A percentile compares a stretch with the other conserved stretches of the same genome.
Evolutionary conservation across 805 yeast genomes (phyloP).

Genomic region (Pichia membranifaciens): DNA sequence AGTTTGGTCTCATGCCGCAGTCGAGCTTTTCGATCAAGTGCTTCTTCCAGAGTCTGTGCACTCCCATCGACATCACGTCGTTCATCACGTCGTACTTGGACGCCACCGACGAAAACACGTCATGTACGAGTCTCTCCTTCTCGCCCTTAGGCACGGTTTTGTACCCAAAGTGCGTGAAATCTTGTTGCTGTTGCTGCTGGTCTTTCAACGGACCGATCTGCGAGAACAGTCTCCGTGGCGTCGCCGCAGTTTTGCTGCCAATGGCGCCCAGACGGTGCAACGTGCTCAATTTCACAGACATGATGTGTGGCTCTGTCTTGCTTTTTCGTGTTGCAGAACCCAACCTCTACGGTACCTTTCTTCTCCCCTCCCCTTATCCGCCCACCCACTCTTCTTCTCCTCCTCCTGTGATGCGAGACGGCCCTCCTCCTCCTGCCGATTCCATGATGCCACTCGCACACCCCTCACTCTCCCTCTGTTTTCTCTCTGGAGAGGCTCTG

Average conservation of each 20-base stretch:
- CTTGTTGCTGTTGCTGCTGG: constrained; percentile 3
- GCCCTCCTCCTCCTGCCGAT: no score
- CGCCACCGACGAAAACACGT: constrained; percentile 92
- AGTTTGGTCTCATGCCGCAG: constrained; percentile 88
- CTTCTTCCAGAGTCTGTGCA: constrained; percentile 91
- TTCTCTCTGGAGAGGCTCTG: no score
- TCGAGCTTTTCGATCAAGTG: constrained; percentile 84
- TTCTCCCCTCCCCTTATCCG: no score
- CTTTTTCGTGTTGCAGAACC: no score
- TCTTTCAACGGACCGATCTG: constrained; percentile 8
- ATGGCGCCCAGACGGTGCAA: neutral
- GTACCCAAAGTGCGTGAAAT: constrained; percentile 84
- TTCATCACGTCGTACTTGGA: constrained; percentile 93
- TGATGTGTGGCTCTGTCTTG: neutral
- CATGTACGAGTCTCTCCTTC: constrained; percentile 77
- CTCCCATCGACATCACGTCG: constrained; percentile 95
- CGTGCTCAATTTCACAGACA: constrained; percentile 2
- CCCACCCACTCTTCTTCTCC: neutral
- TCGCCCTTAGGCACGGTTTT: constrained; percentile 72
- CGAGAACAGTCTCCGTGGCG: constrained; percentile 13
- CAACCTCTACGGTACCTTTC: no score
- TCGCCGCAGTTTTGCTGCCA: neutral
- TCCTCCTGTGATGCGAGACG: no score
- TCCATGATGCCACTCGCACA: no score
- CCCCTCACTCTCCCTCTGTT: no score